Percentiles rank a stretch among this genome's conserved stretches.
phyloP scores from a whole-genome alignment of 1,284 basidiomycete species.

The Fomes fomentarius region DNA sequence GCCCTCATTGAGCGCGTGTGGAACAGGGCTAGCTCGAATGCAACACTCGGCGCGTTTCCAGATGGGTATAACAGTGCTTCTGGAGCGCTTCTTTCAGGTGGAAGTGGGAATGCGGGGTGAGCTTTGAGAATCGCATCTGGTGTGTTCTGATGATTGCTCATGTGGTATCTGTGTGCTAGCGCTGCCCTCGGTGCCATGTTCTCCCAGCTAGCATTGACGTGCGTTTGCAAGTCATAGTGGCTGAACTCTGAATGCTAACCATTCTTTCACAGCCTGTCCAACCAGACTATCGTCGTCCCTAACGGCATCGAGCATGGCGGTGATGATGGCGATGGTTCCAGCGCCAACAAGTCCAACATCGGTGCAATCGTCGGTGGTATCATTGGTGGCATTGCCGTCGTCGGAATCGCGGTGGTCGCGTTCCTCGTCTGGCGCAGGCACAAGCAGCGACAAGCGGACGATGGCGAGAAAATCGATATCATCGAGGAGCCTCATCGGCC shows the following conservation, averaged over 20 bases:
- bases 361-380: constrained; percentile 25
- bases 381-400: constrained; percentile 16
- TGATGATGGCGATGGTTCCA: background rate
- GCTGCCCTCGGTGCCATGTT: constrained; percentile 27
- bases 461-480: constrained; percentile 8
- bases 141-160: background rate
- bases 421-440: constrained; percentile 11
- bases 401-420: constrained; percentile 4
- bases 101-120: constrained; percentile 26
- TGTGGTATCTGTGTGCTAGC: constrained; percentile 40
- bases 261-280: constrained; percentile 14
- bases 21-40: constrained; percentile 26
- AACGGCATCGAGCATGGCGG: background rate
- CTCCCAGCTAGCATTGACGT: constrained; percentile 28
- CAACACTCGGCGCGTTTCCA: constrained; percentile 22
- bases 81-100: too few relatives aligned
- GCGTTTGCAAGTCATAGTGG: background rate
- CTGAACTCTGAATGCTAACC: constrained; percentile 53
- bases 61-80: too few relatives aligned
- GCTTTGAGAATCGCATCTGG: constrained; percentile 30
- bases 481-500: constrained; percentile 9
- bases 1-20: constrained; percentile 26
- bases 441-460: background rate
- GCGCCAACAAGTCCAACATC: background rate
- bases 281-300: constrained; percentile 17